phyloP scores from a whole-genome alignment of 495 filamentous ascomycete species.

The Xylona heveae region DNA sequence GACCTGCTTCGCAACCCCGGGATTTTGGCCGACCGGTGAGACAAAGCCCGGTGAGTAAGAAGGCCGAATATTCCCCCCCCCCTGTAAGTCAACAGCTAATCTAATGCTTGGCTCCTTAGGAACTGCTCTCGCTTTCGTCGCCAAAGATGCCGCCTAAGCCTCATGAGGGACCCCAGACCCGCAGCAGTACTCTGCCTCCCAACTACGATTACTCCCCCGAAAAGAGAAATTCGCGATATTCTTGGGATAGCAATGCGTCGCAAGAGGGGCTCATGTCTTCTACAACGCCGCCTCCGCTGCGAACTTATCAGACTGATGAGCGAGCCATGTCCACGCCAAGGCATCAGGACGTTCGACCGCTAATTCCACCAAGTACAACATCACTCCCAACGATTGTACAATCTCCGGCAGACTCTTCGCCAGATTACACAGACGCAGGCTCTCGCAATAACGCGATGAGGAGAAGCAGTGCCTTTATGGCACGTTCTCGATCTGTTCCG shows the following conservation, averaged over 20 bases:
- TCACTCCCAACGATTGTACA: neutral
- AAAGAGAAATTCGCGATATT: conserved; percentile 38
- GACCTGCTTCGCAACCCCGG: too few relatives aligned
- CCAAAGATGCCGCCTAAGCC: too few relatives aligned
- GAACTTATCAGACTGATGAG: too few relatives aligned
- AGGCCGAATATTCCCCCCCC: too few relatives aligned
- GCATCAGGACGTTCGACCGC: neutral
- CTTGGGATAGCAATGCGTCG: conserved; percentile 47
- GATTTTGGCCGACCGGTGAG: too few relatives aligned
- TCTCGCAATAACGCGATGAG: conserved; percentile 23
- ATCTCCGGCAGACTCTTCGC: too few relatives aligned
- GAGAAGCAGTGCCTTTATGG: conserved; percentile 24
- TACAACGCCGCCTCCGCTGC: conserved; percentile 10
- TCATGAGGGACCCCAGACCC: too few relatives aligned
- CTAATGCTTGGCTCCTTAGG: too few relatives aligned
- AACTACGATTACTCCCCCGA: conserved; percentile 32
- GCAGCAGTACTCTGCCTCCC: conserved; percentile 33
- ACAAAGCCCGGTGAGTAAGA: too few relatives aligned
- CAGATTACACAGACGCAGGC: too few relatives aligned
- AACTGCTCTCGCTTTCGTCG: too few relatives aligned
- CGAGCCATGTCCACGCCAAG: conserved; percentile 1
- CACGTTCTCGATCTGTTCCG: conserved; percentile 20
- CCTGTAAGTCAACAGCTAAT: too few relatives aligned
- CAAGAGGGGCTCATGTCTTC: conserved; percentile 34
- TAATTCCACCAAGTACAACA: neutral